Conservation (phyloP, 2,329 filamentous ascomycete species). For the Albophoma yamanashiensis region DNA sequence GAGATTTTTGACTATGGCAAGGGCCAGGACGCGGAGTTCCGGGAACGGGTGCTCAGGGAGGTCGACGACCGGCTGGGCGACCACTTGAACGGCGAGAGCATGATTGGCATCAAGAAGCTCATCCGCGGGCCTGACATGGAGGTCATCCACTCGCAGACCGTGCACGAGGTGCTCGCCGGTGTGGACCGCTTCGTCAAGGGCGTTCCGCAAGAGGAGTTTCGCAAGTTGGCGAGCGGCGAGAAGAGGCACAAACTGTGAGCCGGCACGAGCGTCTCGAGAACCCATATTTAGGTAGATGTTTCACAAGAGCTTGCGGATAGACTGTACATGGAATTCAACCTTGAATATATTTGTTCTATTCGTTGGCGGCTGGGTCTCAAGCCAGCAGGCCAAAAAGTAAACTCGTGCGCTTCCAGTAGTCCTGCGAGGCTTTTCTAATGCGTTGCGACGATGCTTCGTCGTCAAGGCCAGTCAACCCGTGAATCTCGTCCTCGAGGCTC, state of each 20-base stretch:
- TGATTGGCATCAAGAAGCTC: conserved; percentile 76
- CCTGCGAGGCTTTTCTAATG: conserved; percentile 52
- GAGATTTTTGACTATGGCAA: conserved; percentile 56
- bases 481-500: conserved; percentile 34
- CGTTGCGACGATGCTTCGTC: conserved; percentile 37
- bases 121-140: conserved; percentile 66
- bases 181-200: conserved; percentile 71
- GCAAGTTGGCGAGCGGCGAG: conserved; percentile 72
- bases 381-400: conserved; percentile 71
- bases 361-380: conserved; percentile 10
- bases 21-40: conserved; percentile 59
- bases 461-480: conserved; percentile 35
- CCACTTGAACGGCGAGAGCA: conserved; percentile 68
- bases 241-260: conserved; percentile 85
- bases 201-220: conserved; percentile 80
- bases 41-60: conserved; percentile 62
- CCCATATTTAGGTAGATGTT: background rate
- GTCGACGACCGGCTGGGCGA: conserved; percentile 70
- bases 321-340: background rate
- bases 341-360: background rate
- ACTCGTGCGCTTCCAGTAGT: conserved; percentile 77
- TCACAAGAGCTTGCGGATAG: background rate
- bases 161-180: conserved; percentile 76
- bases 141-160: conserved; percentile 63
- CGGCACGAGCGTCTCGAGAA: background rate